phyloP scores from a whole-genome alignment of 495 filamentous ascomycete genomes.

The Astrothelium macrocarpum region DNA sequence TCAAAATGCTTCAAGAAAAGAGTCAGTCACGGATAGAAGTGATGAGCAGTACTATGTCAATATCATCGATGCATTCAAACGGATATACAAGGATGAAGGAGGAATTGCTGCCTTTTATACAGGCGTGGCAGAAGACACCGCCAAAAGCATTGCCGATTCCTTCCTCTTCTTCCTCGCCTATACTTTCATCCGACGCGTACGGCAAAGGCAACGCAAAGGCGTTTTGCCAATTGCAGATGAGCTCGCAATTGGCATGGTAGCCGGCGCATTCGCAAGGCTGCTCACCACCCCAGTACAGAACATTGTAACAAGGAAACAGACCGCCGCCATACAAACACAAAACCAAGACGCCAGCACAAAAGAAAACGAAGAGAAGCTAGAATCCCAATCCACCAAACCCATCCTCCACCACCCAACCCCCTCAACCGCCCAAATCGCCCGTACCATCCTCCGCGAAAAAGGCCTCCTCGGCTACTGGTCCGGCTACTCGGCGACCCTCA shows the following conservation, averaged over 20 bases:
- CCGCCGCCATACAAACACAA: conserved; percentile 39
- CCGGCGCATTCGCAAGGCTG: conserved; percentile 66
- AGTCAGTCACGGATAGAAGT: conserved; percentile 28
- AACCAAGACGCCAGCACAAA: conserved; percentile 10
- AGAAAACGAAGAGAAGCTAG: neutral
- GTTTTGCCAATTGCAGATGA: conserved; percentile 61
- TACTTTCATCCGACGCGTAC: conserved; percentile 52
- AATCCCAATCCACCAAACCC: neutral
- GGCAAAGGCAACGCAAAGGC: conserved; percentile 26
- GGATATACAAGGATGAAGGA: conserved; percentile 65
- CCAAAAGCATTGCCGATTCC: conserved; percentile 62
- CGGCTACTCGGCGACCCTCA: conserved; percentile 70
- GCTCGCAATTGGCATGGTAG: conserved; percentile 63
- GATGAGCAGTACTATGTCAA: conserved; percentile 39
- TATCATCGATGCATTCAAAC: conserved; percentile 56
- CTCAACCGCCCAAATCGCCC: conserved; percentile 43
- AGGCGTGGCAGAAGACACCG: conserved; percentile 61
- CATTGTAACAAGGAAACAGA: conserved; percentile 76
- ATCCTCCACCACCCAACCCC: conserved; percentile 7
- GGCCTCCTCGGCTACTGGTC: conserved; percentile 79
- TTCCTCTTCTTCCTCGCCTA: conserved; percentile 85
- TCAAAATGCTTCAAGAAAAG: conserved; percentile 21
- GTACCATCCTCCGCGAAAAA: conserved; percentile 56
- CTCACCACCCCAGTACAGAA: conserved; percentile 77
- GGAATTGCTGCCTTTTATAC: conserved; percentile 62